These are phyloP conservation scores for Ceratobasidium sp. DNA, from an alignment of 1,284 basidiomycete species.

Conservation along the genomic window DNA sequence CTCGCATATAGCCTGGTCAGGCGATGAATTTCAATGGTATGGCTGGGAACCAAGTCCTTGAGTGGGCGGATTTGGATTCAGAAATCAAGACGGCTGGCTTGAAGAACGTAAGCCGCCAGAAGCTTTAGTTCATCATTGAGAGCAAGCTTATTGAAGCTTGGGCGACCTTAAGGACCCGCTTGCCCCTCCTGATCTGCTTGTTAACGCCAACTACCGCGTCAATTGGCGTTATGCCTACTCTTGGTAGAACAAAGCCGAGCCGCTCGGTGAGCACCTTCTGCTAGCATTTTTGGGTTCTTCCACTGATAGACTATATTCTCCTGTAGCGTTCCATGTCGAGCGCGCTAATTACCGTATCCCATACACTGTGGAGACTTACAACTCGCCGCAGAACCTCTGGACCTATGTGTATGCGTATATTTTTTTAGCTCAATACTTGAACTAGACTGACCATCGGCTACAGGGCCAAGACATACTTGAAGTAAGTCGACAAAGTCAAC, in stretches of 20 bases:
- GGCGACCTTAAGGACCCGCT: background rate
- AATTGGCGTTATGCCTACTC: conserved; percentile 35
- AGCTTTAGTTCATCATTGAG: too few relatives aligned
- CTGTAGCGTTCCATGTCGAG: conserved; percentile 25
- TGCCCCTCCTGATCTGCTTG: conserved; percentile 35
- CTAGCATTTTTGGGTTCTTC: too few relatives aligned
- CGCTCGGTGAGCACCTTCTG: conserved; percentile 2
- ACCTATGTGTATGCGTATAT: conserved; percentile 22
- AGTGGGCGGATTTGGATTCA: conserved; percentile 69
- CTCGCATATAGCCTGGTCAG: conserved; percentile 56
- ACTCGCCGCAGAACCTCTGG: conserved; percentile 43
- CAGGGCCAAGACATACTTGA: too few relatives aligned
- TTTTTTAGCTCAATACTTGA: too few relatives aligned
- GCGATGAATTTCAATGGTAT: conserved; percentile 69
- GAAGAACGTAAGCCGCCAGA: conserved; percentile 54
- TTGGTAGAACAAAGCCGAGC: conserved; percentile 26
- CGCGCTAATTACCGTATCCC: conserved; percentile 22
- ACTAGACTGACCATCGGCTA: too few relatives aligned
- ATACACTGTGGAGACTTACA: conserved; percentile 43
- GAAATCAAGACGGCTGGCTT: conserved; percentile 72
- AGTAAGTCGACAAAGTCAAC: background rate
- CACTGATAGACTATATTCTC: too few relatives aligned
- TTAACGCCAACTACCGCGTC: conserved; percentile 34
- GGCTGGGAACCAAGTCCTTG: conserved; percentile 72
- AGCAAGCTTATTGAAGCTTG: background rate